Conservation (phyloP, 176 grass and related monocot species). For the Musa schizocarpa region DNA sequence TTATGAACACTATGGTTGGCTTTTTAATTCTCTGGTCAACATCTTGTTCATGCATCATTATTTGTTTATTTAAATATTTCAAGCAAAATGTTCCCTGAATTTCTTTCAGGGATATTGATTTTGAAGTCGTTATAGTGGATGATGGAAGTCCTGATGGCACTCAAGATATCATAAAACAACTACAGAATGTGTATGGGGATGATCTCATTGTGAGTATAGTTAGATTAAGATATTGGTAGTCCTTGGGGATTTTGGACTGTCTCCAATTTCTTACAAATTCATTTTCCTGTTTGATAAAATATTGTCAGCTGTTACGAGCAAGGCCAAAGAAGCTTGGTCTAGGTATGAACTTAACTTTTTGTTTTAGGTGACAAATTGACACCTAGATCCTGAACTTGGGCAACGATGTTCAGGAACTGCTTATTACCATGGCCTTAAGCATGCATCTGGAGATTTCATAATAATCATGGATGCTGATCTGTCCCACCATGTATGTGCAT, state of each 20-base stretch:
- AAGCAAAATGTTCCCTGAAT: background rate
- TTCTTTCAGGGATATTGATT: constrained; percentile 49
- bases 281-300: constrained; percentile 17
- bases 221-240: background rate
- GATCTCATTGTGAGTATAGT: constrained; percentile 69
- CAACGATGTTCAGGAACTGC: constrained; percentile 59
- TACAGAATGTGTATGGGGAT: constrained; percentile 89
- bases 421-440: constrained; percentile 86
- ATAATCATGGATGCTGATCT: constrained; percentile 95
- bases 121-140: constrained; percentile 94
- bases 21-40: background rate
- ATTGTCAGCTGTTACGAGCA: constrained; percentile 63
- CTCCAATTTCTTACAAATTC: background rate
- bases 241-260: background rate
- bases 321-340: constrained; percentile 87
- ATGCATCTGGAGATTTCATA: constrained; percentile 79
- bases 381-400: background rate
- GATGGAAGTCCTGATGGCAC: constrained; percentile 98
- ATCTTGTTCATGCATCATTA: constrained; percentile 5
- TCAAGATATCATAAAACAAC: constrained; percentile 86
- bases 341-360: constrained; percentile 36
- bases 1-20: background rate
- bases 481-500: constrained; percentile 70
- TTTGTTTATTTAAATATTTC: background rate
- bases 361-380: constrained; percentile 6